phyloP scores from a whole-genome alignment of 345 rosid genomes.

The Eucalyptus microcorys region DNA sequence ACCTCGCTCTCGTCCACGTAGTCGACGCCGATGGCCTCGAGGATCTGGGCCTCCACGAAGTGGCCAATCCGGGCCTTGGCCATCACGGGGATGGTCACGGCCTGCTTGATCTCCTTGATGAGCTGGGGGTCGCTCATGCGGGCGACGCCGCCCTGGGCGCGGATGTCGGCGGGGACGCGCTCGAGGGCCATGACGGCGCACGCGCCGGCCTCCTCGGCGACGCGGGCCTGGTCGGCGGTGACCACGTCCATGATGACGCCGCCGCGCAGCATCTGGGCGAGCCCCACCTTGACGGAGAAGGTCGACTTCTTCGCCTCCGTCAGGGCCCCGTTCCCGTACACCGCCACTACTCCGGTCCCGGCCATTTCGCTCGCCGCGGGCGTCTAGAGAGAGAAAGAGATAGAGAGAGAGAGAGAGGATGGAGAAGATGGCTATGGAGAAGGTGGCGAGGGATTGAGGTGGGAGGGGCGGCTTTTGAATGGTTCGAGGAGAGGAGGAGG shows the following conservation, averaged over 20 bases:
- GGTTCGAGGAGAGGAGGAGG: neutral
- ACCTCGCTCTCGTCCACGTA: constrained; percentile 83
- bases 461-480: neutral
- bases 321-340: constrained; percentile 47
- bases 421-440: neutral
- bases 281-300: constrained; percentile 72
- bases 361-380: constrained; percentile 19
- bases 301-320: constrained; percentile 62
- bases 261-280: constrained; percentile 84
- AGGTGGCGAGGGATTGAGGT: neutral
- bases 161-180: constrained; percentile 68
- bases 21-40: constrained; percentile 68
- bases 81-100: constrained; percentile 80
- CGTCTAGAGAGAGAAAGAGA: neutral
- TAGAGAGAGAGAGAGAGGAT: neutral
- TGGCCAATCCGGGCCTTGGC: constrained; percentile 77
- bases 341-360: constrained; percentile 68
- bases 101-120: constrained; percentile 47
- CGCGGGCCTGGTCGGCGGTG: constrained; percentile 57
- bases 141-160: constrained; percentile 71
- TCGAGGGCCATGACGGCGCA: constrained; percentile 81
- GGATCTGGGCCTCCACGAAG: constrained; percentile 72
- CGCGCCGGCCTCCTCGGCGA: constrained; percentile 74
- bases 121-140: constrained; percentile 71
- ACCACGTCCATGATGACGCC: constrained; percentile 85